Conservation (phyloP, 2,329 filamentous ascomycete species). For the Monosporascus sp. region DNA sequence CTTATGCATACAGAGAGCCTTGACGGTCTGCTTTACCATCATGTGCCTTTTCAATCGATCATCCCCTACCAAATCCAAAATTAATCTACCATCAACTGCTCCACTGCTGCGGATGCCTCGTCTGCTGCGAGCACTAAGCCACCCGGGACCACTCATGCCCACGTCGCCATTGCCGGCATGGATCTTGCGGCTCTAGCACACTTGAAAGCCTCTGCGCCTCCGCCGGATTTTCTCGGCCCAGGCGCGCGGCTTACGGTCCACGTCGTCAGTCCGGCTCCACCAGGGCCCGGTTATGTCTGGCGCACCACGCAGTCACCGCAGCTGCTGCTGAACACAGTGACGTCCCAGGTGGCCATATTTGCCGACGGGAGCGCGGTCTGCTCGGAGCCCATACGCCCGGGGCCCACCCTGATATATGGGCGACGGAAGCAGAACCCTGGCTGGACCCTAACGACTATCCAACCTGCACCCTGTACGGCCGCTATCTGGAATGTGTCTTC, state of each 20-base stretch:
- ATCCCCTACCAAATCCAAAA: too few species aligned
- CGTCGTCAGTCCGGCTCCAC: constrained; percentile 6
- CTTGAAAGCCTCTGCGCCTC: constrained; percentile 11
- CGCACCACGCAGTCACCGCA: constrained; percentile 7
- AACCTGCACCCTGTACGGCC: constrained; percentile 9
- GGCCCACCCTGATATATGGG: constrained; percentile 8
- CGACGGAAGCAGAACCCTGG: background rate
- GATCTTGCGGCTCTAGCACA: constrained; percentile 9
- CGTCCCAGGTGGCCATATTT: constrained; percentile 12
- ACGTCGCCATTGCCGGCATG: constrained; percentile 9
- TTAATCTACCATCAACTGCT: too few species aligned
- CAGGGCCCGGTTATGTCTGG: constrained; percentile 8
- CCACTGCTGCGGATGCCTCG: too few species aligned
- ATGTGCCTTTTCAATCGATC: too few species aligned
- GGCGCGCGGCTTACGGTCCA: constrained; percentile 5
- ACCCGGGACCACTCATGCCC: background rate
- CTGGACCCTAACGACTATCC: constrained; percentile 11
- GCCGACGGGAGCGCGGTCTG: constrained; percentile 10
- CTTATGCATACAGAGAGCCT: too few species aligned
- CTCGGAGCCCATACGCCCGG: constrained; percentile 5
- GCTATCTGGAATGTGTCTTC: constrained; percentile 11
- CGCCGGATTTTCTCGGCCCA: constrained; percentile 4
- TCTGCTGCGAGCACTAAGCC: background rate
- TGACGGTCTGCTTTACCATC: too few species aligned
- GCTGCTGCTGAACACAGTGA: constrained; percentile 12